Base-by-base conservation (phyloP, 2,329 filamentous ascomycete genomes). In the Fusarium sacchari region DNA sequence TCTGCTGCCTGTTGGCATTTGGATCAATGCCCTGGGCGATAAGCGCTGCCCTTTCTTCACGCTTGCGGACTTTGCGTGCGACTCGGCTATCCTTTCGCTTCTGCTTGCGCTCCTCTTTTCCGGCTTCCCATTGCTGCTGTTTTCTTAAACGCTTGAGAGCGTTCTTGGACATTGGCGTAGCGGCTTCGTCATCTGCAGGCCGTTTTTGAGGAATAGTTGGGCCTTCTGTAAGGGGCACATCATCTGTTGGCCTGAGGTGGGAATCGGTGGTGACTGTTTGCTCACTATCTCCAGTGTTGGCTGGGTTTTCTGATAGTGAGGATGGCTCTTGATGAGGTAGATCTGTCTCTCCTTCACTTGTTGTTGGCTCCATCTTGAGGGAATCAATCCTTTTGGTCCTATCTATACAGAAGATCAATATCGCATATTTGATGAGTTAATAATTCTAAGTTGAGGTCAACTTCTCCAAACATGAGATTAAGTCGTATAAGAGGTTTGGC, bases 71-170 rank as follows among this genome's bases (percentile, higher is more conserved):
- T 71, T 86, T 83, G 63, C 81, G 83, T 46, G 83, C 82, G 71
- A 85, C 83, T 13, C 87, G 85, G 79, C 88, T 90, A 75, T 89
- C 88, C 67, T 88, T 89, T 61, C 87, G 85, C 72, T 84, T 84
- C 57, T 81, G 82, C 69, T 87, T 88, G 68, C 90, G 89, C 37
- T 87, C 85, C 44, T 88, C 88, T 71, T 90, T 92, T 28, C 88
- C 89, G 13, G 91, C 90, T 77, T 97, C 94, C 93, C 94, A 97
- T 80, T 89, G 86, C 79, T 93, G 87, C 72, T 90, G 87, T 62
- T 90, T 91, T 69, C 88, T 90, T 59, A 94, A 85, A 79, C 94
- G 96, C 83, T 97, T 97, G 68, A 92, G 85, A 76, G 96, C 93
- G 78, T 92, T 97, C 79, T 98, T 98, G 24, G 96, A 97, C 58